A percentile compares a stretch with the other conserved stretches of the same genome.
These are phyloP conservation scores for Mytilinidion resinicola DNA, from an alignment of 495 filamentous ascomycete genomes.

Conservation along the genomic window DNA sequence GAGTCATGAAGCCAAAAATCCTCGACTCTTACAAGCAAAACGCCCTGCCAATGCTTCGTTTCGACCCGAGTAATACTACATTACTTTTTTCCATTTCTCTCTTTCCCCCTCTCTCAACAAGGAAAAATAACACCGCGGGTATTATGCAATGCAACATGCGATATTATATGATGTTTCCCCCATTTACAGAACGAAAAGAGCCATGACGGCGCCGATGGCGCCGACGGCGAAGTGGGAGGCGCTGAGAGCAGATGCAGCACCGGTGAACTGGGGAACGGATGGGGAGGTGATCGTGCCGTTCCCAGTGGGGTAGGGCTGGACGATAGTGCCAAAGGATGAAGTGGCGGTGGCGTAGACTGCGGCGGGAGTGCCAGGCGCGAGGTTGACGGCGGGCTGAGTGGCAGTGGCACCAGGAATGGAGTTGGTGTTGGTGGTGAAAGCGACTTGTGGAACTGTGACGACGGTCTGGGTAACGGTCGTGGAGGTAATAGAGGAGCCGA, in stretches of 20 bases:
- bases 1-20: slow-evolving; percentile 7
- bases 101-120: no score
- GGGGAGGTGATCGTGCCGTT: slow-evolving; percentile 1
- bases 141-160: slow-evolving; percentile 2
- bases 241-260: slow-evolving; percentile 26
- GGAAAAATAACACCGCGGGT: not conserved
- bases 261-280: slow-evolving; percentile 25
- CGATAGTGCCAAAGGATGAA: slow-evolving; percentile 20
- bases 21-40: slow-evolving; percentile 1
- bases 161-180: slow-evolving; percentile 6
- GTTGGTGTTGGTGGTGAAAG: slow-evolving; percentile 53
- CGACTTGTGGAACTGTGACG: slow-evolving; percentile 67
- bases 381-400: slow-evolving; percentile 37
- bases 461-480: slow-evolving; percentile 46
- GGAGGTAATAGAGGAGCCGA: slow-evolving; percentile 49
- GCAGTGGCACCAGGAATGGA: slow-evolving; percentile 32
- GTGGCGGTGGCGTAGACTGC: slow-evolving; percentile 33
- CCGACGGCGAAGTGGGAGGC: slow-evolving; percentile 13
- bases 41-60: not conserved
- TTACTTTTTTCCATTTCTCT: not conserved
- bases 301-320: slow-evolving; percentile 6
- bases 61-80: not conserved
- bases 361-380: slow-evolving; percentile 47
- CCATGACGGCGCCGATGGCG: slow-evolving; percentile 27
- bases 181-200: slow-evolving; percentile 31